A percentile compares a stretch with the other conserved stretches of the same genome.
Evolutionary conservation across 106 monocot species (phyloP).

Genomic region (Dendrobium catenatum): DNA sequence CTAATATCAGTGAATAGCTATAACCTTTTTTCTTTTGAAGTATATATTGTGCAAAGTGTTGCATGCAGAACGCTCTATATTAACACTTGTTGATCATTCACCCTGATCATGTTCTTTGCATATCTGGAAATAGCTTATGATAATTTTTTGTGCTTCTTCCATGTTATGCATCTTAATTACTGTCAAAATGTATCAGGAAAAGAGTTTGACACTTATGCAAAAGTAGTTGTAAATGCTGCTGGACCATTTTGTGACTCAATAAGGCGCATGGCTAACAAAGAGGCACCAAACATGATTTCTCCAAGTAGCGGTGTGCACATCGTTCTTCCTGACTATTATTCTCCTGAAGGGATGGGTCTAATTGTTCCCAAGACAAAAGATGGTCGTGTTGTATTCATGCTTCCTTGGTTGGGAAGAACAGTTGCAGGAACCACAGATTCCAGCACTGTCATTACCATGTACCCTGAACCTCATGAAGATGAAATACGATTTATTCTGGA

Average conservation of each 20-base stretch:
- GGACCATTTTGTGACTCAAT: constrained; percentile 95
- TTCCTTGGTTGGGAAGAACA: constrained; percentile 96
- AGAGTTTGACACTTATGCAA: constrained; percentile 83
- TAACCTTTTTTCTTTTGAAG: neutral
- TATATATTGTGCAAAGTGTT: neutral
- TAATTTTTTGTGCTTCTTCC: constrained; percentile 8
- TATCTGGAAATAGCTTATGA: constrained; percentile 7
- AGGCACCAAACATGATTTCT: constrained; percentile 63
- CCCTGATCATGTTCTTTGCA: neutral
- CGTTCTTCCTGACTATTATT: constrained; percentile 98
- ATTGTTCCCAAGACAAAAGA: constrained; percentile 99
- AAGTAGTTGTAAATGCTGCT: constrained; percentile 87
- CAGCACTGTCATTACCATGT: constrained; percentile 74
- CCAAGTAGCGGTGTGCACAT: constrained; percentile 97
- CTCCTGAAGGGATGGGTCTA: constrained; percentile 98
- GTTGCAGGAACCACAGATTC: constrained; percentile 98
- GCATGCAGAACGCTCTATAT: neutral
- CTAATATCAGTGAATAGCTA: neutral
- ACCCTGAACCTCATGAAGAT: constrained; percentile 97
- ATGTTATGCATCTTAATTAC: constrained; percentile 20
- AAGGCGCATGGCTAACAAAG: constrained; percentile 81
- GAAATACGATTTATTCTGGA: constrained; percentile 98
- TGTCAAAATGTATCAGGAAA: constrained; percentile 54
- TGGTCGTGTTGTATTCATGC: constrained; percentile 94
- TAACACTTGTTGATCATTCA: neutral